Conservation (phyloP, 176 grass and related monocot genomes). For the Ensete glaucum region DNA sequence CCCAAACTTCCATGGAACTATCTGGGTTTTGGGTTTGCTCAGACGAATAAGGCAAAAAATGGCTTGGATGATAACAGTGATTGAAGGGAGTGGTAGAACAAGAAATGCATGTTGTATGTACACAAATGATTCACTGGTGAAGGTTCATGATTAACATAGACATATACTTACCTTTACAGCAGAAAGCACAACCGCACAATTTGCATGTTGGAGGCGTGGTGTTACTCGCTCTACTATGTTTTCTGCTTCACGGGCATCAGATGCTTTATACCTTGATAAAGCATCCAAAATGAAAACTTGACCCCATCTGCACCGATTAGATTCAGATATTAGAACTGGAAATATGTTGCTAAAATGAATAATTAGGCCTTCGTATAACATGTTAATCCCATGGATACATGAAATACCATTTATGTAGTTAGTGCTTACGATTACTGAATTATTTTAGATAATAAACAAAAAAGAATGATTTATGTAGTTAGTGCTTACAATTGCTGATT, state of each 20-base stretch:
- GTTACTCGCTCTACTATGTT: conserved; percentile 92
- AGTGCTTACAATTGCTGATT: too few relatives aligned
- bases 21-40: not conserved
- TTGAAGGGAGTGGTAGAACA: not conserved
- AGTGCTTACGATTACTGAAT: not conserved
- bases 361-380: not conserved
- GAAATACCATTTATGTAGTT: not conserved
- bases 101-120: not conserved
- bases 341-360: too few relatives aligned
- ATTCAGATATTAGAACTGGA: conserved; percentile 1
- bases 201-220: conserved; percentile 97
- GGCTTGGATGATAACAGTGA: not conserved
- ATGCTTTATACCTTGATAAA: conserved; percentile 85
- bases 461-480: too few relatives aligned
- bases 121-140: not conserved
- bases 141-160: not conserved
- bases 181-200: conserved; percentile 98
- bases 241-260: conserved; percentile 93
- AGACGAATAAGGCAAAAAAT: not conserved
- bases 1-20: not conserved
- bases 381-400: not conserved
- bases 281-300: conserved; percentile 99
- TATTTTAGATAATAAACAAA: too few relatives aligned
- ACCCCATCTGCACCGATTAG: conserved; percentile 53
- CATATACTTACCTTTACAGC: conserved; percentile 74